Conservation (phyloP, 768 basidiomycete species). For the Cystobasidium onofrii region DNA sequence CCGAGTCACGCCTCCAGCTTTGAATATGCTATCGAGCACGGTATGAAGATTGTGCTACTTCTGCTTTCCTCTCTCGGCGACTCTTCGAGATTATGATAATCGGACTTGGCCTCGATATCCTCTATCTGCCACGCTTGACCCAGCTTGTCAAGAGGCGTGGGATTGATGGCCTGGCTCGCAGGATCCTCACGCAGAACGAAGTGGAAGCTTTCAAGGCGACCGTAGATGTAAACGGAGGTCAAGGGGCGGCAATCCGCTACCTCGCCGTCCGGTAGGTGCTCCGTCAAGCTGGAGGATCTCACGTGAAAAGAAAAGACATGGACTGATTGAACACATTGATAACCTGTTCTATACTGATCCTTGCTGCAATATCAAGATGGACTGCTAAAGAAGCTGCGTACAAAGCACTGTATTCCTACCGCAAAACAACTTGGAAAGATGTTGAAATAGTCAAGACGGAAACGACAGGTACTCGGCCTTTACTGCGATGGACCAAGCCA, state of each 20-base stretch:
- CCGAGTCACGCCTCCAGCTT: not conserved
- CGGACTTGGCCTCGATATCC: constrained; percentile 36
- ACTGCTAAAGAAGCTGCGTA: constrained; percentile 40
- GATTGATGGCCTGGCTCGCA: not conserved
- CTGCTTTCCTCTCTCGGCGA: not conserved
- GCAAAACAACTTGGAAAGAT: constrained; percentile 33
- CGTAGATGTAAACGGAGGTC: not conserved
- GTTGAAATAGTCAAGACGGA: constrained; percentile 37
- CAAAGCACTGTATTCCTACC: constrained; percentile 34
- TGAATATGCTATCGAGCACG: not conserved
- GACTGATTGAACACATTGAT: no score
- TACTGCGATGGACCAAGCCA: not conserved
- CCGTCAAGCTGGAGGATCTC: not conserved
- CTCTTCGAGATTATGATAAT: constrained; percentile 30
- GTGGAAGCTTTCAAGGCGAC: not conserved
- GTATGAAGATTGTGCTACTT: not conserved
- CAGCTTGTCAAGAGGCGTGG: not conserved
- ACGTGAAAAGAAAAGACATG: no score
- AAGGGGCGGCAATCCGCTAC: constrained; percentile 2
- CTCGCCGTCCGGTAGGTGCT: constrained; percentile 35
- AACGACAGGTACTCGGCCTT: constrained; percentile 8
- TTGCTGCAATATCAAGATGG: constrained; percentile 28
- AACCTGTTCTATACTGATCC: no score
- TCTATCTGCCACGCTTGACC: constrained; percentile 29
- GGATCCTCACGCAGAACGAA: constrained; percentile 27